A percentile compares a stretch with the other conserved stretches of the same genome.
These are phyloP conservation scores for Myotisia sp. DNA, from an alignment of 2,329 filamentous ascomycete genomes.

Conservation along the genomic window DNA sequence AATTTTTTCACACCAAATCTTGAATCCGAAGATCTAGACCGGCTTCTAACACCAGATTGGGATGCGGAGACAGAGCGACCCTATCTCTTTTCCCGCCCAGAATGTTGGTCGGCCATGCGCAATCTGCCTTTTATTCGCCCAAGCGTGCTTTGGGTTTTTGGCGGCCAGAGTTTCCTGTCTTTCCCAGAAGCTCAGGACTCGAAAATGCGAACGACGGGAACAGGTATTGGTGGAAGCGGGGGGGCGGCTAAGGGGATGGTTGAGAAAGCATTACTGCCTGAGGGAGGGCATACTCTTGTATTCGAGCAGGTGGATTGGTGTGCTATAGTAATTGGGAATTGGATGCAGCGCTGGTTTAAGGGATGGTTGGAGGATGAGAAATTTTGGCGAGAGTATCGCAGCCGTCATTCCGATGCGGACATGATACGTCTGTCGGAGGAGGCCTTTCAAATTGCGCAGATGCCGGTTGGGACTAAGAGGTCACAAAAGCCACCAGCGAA, in stretches of 20 bases:
- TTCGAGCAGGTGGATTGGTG: conserved; percentile 57
- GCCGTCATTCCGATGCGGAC: not conserved
- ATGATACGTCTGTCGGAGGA: not conserved
- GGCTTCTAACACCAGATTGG: conserved; percentile 35
- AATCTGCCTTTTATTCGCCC: conserved; percentile 32
- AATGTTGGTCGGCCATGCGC: conserved; percentile 27
- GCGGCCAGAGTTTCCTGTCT: conserved; percentile 29
- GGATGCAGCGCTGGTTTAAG: conserved; percentile 42
- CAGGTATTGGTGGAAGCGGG: conserved; percentile 28
- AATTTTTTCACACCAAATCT: conserved; percentile 36
- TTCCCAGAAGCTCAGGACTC: conserved; percentile 25
- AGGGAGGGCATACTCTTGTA: conserved; percentile 64
- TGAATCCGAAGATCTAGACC: conserved; percentile 44
- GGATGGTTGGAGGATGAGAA: conserved; percentile 21
- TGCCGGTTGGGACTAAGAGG: not conserved
- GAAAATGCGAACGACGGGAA: conserved; percentile 29
- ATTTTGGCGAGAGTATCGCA: not conserved
- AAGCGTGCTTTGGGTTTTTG: conserved; percentile 34
- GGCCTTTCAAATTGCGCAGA: not conserved
- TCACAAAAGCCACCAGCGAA: not conserved
- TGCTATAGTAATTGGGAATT: conserved; percentile 42
- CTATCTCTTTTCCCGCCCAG: conserved; percentile 32
- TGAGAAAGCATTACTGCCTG: conserved; percentile 47
- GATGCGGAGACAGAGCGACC: conserved; percentile 15
- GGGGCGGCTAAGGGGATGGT: conserved; percentile 56